Evolutionary conservation across 2,329 filamentous ascomycete genomes (phyloP).

Genomic region (Colletotrichum euphorbiae): DNA sequence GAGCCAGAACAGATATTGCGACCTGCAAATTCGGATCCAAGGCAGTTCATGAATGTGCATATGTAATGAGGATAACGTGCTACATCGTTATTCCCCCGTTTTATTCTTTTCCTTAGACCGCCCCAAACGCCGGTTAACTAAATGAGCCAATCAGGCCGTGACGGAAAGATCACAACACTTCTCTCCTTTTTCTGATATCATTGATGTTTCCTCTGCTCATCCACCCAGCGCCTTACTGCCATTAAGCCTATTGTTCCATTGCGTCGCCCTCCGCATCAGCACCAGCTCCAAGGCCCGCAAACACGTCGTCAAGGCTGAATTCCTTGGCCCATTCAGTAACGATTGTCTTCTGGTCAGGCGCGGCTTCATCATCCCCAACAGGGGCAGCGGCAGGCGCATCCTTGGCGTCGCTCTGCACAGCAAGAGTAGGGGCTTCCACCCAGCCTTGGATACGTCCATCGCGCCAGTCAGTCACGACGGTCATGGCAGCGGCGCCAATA

Average conservation of each 20-base stretch:
- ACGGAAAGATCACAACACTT: constrained; percentile 12
- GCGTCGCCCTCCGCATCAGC: constrained; percentile 53
- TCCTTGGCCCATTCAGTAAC: constrained; percentile 94
- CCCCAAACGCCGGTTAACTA: constrained; percentile 32
- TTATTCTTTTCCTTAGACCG: constrained; percentile 28
- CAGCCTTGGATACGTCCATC: constrained; percentile 95
- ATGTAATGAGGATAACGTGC: constrained; percentile 26
- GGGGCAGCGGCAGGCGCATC: constrained; percentile 45
- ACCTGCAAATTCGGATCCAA: too few relatives aligned
- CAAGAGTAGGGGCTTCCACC: constrained; percentile 79
- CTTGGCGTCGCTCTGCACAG: constrained; percentile 57
- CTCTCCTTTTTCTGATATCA: constrained; percentile 28
- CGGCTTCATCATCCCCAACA: constrained; percentile 57
- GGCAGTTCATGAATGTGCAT: background rate
- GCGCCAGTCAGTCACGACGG: constrained; percentile 95
- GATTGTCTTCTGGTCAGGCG: constrained; percentile 83
- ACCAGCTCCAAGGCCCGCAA: constrained; percentile 72
- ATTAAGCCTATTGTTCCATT: constrained; percentile 61
- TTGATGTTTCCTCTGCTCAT: background rate
- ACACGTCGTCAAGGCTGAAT: constrained; percentile 94
- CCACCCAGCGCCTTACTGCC: constrained; percentile 7
- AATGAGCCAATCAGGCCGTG: constrained; percentile 22
- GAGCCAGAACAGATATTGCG: too few relatives aligned
- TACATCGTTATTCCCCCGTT: constrained; percentile 6
- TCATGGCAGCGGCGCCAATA: constrained; percentile 86